These are phyloP conservation scores for Verbena officinalis DNA, from an alignment of 257 asterid species.

Conservation along the genomic window DNA sequence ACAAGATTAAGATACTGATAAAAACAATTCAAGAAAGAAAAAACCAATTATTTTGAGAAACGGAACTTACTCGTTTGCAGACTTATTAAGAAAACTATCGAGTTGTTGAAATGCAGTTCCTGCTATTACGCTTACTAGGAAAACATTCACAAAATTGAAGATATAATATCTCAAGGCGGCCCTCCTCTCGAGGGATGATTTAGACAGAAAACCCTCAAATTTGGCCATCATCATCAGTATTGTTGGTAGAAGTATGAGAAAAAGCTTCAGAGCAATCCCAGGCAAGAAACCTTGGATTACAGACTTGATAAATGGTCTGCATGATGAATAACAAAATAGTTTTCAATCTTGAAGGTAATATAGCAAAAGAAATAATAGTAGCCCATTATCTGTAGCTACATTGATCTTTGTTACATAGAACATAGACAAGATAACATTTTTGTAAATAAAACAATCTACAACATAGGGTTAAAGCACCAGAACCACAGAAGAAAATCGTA, in stretches of 20 bases:
- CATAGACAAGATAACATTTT: not conserved
- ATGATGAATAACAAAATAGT: conserved; percentile 25
- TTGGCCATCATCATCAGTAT: conserved; percentile 90
- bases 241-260: conserved; percentile 82
- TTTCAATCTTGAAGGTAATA: conserved; percentile 6
- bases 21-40: not conserved
- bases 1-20: not conserved
- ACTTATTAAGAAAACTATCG: conserved; percentile 59
- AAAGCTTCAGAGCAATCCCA: conserved; percentile 94
- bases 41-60: too few species aligned
- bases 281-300: conserved; percentile 93
- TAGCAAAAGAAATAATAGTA: too few species aligned
- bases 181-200: conserved; percentile 79
- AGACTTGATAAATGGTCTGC: conserved; percentile 84
- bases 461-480: too few species aligned
- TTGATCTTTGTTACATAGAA: not conserved
- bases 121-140: conserved; percentile 79
- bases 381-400: not conserved
- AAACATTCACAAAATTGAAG: conserved; percentile 86
- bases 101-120: conserved; percentile 95
- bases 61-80: conserved; percentile 79
- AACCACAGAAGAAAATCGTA: not conserved
- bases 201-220: conserved; percentile 84
- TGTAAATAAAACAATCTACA: too few species aligned
- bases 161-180: conserved; percentile 71